phyloP scores from a whole-genome alignment of 495 filamentous ascomycete species.

The Viridothelium virens region DNA sequence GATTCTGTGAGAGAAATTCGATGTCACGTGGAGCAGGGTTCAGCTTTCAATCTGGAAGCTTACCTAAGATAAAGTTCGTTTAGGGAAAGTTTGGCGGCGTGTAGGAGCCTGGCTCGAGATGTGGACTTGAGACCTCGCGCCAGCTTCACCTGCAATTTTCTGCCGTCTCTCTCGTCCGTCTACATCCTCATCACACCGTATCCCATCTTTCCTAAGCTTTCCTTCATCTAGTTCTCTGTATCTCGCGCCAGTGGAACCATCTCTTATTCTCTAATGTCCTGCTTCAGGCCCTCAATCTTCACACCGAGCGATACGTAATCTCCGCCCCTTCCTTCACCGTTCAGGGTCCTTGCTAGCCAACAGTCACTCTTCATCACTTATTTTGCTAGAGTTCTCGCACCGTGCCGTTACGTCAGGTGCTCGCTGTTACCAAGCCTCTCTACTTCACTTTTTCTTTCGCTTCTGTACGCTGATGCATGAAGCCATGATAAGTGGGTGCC shows the following conservation, averaged over 20 bases:
- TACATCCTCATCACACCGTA: neutral
- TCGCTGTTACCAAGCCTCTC: neutral
- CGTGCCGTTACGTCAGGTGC: neutral
- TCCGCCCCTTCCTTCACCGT: neutral
- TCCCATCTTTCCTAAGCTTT: neutral
- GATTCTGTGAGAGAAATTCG: neutral
- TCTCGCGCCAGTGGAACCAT: neutral
- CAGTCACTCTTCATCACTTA: slow-evolving; percentile 8
- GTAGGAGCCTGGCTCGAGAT: neutral
- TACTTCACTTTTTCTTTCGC: neutral
- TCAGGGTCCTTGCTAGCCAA: neutral
- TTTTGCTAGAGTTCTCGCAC: neutral
- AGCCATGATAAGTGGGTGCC: neutral
- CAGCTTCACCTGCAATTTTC: neutral
- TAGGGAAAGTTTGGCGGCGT: neutral
- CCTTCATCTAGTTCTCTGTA: neutral
- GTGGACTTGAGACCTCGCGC: neutral
- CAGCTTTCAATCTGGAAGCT: too few species aligned
- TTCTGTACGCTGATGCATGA: too few species aligned
- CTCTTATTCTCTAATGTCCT: neutral
- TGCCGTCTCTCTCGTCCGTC: neutral
- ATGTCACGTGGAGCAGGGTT: slow-evolving; percentile 6
- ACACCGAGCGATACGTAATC: neutral
- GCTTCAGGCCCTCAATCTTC: neutral
- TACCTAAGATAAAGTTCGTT: too few species aligned